Evolutionary conservation across 2,329 filamentous ascomycete species (phyloP), one percentile per base, ranked within the genome.

Genomic region (Trichoderma polysporum): DNA sequence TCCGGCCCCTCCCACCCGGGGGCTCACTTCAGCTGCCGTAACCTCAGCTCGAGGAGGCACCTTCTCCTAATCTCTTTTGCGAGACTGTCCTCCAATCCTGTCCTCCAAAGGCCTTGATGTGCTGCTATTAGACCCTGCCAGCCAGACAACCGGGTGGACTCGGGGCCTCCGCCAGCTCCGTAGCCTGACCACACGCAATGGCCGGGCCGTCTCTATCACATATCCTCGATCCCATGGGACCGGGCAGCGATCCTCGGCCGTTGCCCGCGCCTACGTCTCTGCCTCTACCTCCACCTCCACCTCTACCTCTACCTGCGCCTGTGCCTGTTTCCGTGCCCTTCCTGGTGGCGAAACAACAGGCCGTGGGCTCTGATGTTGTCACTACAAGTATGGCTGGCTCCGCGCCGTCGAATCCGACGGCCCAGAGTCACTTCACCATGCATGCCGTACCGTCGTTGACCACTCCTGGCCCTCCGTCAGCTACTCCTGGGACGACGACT

Each of bases 201-300:
- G 71, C 74, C 33, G 74, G 74, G 37, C 74, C 74, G 50, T 75
- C 73, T 39, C 72, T 77, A 57, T 76, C 76, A 37, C 75, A 76
- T 47, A 74, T 77, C 58, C 73, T 77, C 63, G 72, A 76, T 57
- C 70, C 72, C 76, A 70, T 74, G 59, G 71, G 69, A 53, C 74
- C 74, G 49, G 53, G 50, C 35, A 45, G 50, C 45, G 60, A 59
- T 66, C 35, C 45, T 57, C 53, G 53, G 22, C 53, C 62, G 3
- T n/a, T 31, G 37, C 27, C 41, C 6, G 62, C 37, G 29, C 22
- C 41, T 33, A 35, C 17, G 19, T 8, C 37, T 41, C 50, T 56
- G 31, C n/a, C 58, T 39, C 29, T 39, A 29, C 39, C 66, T 10
- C 27, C 29, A 45, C 57, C 15, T 25, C n/a, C 39, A 25, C 35